Base-by-base conservation (phyloP, 2,329 filamentous ascomycete species). In the Colletotrichum eleusines region DNA sequence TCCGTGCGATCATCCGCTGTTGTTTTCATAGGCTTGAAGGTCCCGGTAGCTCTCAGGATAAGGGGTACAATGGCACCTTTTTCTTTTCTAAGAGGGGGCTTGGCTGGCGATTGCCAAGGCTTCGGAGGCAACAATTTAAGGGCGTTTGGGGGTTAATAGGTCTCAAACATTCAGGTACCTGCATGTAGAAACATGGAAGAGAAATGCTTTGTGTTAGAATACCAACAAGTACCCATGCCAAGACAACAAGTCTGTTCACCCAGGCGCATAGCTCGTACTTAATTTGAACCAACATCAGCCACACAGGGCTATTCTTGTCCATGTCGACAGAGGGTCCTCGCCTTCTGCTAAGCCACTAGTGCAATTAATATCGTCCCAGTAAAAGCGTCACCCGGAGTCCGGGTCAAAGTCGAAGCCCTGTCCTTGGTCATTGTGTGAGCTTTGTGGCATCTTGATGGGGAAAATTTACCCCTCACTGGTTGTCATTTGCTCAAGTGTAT, bases 211-310 rank as follows among this genome's bases (percentile, higher is more conserved):
- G 3, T 20, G 18, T 20, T 44, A 9, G 3, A 18, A 42, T 1
- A 18, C 18, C 7, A 20, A 44, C 14, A 44, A 44, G 1, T 20
- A 5, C 6, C 16, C 16, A 5, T 18, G 16, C 16, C 16, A 42
- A 5, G 18, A 42, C 16, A 35, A 18, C 3, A 33, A 58, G 23
- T 16, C 57, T 2, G 28, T 42, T 20, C 63, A 11, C 42, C 31
- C 63, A 16, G 55, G 14, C 23, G 50, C 63, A 67, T 62, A 50
- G 50, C 57, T 55, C 62, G 61, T 62, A 68, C 63, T 62, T 68
- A 68, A 63, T 63, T 53, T 54, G 26, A 31, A 68, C 63, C 63
- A 59, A 57, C 68, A 71, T 63, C 63, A 71, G 58, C 63, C 64
- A 71, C 51, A 64, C 31, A 68, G 16, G 14, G 14, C n/a, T 57